Evolutionary conservation across 2,329 filamentous ascomycete species (phyloP).

Genomic region (Ceratocystis lukuohia): DNA sequence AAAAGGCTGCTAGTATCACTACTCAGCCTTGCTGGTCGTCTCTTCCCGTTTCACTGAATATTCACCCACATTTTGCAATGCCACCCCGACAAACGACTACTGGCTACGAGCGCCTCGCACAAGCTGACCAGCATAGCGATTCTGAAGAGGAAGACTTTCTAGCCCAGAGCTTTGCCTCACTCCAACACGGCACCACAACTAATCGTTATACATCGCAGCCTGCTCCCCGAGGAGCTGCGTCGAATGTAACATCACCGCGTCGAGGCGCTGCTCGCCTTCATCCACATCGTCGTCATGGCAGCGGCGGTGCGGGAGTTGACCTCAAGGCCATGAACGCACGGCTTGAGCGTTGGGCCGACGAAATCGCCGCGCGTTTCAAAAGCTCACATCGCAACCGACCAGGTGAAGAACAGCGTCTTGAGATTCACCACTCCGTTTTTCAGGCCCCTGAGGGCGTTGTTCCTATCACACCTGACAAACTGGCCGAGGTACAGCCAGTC

Average conservation of each 20-base stretch:
- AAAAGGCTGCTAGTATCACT: not conserved
- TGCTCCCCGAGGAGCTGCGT: slow-evolving; percentile 34
- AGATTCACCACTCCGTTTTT: slow-evolving; percentile 97
- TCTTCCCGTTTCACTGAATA: not conserved
- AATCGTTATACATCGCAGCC: slow-evolving; percentile 45
- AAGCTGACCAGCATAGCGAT: slow-evolving; percentile 65
- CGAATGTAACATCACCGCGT: slow-evolving; percentile 42
- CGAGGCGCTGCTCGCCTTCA: not conserved
- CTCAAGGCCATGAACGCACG: slow-evolving; percentile 97
- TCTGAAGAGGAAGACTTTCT: slow-evolving; percentile 48
- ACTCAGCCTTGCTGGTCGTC: not conserved
- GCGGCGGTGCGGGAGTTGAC: slow-evolving; percentile 79
- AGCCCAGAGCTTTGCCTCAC: slow-evolving; percentile 39
- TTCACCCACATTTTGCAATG: slow-evolving; percentile 34
- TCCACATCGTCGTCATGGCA: slow-evolving; percentile 32
- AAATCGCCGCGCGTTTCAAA: slow-evolving; percentile 96
- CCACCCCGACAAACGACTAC: slow-evolving; percentile 60
- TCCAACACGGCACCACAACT: slow-evolving; percentile 40
- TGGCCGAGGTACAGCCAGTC: slow-evolving; percentile 50
- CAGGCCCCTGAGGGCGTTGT: slow-evolving; percentile 79
- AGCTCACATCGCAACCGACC: slow-evolving; percentile 39
- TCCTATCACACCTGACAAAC: slow-evolving; percentile 60
- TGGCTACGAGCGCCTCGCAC: slow-evolving; percentile 72
- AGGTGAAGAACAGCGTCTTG: slow-evolving; percentile 65
- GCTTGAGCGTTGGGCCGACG: slow-evolving; percentile 90